These are phyloP conservation scores for Dryas drummondii DNA, from an alignment of 306 rosid genomes.

Conservation along the genomic window DNA sequence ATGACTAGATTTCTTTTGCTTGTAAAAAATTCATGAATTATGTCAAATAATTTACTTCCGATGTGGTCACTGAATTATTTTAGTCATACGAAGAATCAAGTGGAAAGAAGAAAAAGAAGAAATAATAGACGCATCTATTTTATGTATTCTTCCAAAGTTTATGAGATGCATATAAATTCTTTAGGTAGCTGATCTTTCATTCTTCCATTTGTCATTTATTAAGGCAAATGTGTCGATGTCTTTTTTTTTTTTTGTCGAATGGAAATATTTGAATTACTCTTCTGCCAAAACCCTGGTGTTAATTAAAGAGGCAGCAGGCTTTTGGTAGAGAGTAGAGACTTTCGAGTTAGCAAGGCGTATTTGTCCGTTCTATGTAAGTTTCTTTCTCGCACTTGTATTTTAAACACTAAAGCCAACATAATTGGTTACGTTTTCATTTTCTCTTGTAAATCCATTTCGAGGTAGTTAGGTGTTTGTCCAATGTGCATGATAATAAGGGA, in stretches of 20 bases:
- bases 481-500: neutral
- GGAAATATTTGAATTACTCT: neutral
- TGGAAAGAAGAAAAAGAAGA: neutral
- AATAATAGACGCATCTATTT: neutral
- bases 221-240: too few relatives aligned
- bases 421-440: too few relatives aligned
- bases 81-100: neutral
- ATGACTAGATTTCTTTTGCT: slow-evolving; percentile 35
- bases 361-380: too few relatives aligned
- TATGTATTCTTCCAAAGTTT: neutral
- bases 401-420: too few relatives aligned
- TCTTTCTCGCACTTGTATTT: too few relatives aligned
- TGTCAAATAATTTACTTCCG: slow-evolving; percentile 12
- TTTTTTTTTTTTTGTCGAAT: neutral
- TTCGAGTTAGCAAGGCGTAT: neutral
- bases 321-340: neutral
- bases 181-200: neutral
- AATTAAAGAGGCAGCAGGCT: neutral
- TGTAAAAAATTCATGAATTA: slow-evolving; percentile 40
- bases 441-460: too few relatives aligned
- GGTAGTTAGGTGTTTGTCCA: neutral
- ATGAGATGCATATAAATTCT: neutral
- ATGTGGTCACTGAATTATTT: slow-evolving; percentile 4
- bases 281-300: too few relatives aligned
- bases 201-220: neutral